A percentile compares a stretch with the other conserved stretches of the same genome.
phyloP scores from a whole-genome alignment of 305 asterid species.

The Vinca major region DNA sequence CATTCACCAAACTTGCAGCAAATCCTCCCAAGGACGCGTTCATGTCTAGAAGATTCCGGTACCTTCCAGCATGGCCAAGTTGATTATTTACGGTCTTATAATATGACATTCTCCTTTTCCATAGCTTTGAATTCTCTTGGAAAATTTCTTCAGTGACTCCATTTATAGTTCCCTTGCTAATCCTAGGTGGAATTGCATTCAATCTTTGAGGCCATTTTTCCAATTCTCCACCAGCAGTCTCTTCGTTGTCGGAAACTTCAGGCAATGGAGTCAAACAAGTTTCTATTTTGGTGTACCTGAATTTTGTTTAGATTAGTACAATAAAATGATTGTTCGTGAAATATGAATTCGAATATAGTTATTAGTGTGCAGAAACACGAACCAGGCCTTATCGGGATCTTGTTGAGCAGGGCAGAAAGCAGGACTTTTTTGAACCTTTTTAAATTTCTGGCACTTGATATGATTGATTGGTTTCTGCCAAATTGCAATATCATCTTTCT shows the following conservation, averaged over 20 bases:
- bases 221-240: conserved; percentile 38
- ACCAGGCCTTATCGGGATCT: conserved; percentile 50
- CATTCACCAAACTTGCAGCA: conserved; percentile 34
- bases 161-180: conserved; percentile 27
- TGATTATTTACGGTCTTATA: conserved; percentile 43
- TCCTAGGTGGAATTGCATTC: conserved; percentile 38
- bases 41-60: conserved; percentile 47
- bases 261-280: conserved; percentile 47
- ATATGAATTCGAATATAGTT: background rate
- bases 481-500: conserved; percentile 44
- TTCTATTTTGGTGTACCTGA: conserved; percentile 37
- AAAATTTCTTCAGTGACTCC: conserved; percentile 28
- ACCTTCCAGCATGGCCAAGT: conserved; percentile 35
- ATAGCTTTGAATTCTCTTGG: conserved; percentile 29
- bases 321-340: too few relatives aligned
- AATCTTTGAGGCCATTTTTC: conserved; percentile 48
- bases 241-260: conserved; percentile 29
- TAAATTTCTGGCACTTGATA: conserved; percentile 23
- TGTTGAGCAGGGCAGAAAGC: conserved; percentile 36
- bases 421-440: conserved; percentile 22
- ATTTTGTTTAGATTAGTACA: too few relatives aligned
- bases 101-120: conserved; percentile 40
- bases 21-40: conserved; percentile 52
- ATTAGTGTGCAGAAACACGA: background rate
- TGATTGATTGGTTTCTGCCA: conserved; percentile 54